Percentiles rank a stretch among this genome's conserved stretches.
These are phyloP conservation scores for Heterobasidion irregulare DNA, from an alignment of 1,284 basidiomycete species.

Conservation along the genomic window DNA sequence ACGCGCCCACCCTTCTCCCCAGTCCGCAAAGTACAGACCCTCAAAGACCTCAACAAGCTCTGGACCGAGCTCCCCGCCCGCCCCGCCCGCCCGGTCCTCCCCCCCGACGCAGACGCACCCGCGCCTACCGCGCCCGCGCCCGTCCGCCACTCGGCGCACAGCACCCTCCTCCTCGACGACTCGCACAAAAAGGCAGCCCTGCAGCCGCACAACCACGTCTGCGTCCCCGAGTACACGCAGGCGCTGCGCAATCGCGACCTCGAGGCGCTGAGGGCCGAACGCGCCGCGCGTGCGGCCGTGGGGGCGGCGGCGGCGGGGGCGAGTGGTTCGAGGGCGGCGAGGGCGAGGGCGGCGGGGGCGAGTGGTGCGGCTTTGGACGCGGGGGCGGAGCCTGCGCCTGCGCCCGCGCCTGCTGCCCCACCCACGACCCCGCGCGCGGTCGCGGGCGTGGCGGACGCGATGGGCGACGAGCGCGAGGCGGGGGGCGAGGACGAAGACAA, in stretches of 20 bases:
- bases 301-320: conserved; percentile 1
- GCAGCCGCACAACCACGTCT: conserved; percentile 78
- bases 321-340: background rate
- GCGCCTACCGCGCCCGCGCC: background rate
- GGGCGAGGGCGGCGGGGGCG: conserved; percentile 3
- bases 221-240: conserved; percentile 58
- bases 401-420: background rate
- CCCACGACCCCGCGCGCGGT: background rate
- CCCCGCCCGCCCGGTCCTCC: conserved; percentile 1
- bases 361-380: no score
- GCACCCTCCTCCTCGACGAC: conserved; percentile 79
- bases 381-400: background rate
- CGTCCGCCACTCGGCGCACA: conserved; percentile 46
- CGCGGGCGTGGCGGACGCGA: no score
- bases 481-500: background rate
- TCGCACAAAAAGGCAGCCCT: conserved; percentile 68
- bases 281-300: conserved; percentile 7
- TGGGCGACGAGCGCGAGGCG: no score
- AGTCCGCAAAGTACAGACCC: conserved; percentile 63
- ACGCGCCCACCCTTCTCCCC: conserved; percentile 1
- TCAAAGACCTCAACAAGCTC: conserved; percentile 70
- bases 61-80: conserved; percentile 44
- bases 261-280: conserved; percentile 16
- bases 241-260: conserved; percentile 38
- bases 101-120: conserved; percentile 1